Conservation (phyloP, 1,284 basidiomycete species). For the Thecaphora thlaspeos region DNA sequence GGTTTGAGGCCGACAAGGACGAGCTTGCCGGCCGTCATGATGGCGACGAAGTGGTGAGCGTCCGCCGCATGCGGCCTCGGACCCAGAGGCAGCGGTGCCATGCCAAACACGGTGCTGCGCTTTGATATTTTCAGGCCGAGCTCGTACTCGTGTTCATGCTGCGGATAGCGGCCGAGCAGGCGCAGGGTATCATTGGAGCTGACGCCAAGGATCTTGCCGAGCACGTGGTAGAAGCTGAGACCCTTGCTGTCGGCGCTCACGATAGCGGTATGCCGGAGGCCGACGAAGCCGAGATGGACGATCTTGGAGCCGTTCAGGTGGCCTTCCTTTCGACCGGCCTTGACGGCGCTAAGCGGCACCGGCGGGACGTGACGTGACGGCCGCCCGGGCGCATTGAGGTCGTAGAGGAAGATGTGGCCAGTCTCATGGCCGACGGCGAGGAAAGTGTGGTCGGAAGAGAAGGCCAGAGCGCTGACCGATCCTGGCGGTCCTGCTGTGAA, state of each 20-base stretch:
- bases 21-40: constrained; percentile 85
- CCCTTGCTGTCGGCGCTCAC: constrained; percentile 88
- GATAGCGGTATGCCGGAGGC: constrained; percentile 86
- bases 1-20: constrained; percentile 92
- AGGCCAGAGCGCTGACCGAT: constrained; percentile 81
- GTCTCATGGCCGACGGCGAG: constrained; percentile 82
- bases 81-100: constrained; percentile 81
- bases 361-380: constrained; percentile 71
- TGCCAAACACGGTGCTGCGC: constrained; percentile 68
- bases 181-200: constrained; percentile 92
- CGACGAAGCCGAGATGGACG: constrained; percentile 83
- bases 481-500: constrained; percentile 67
- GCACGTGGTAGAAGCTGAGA: constrained; percentile 88
- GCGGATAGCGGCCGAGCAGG: constrained; percentile 80
- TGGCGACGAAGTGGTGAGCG: constrained; percentile 76
- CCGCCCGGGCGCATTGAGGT: constrained; percentile 68
- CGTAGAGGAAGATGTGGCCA: constrained; percentile 84
- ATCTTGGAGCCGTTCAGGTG: constrained; percentile 85
- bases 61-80: constrained; percentile 75
- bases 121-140: constrained; percentile 16
- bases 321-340: constrained; percentile 85
- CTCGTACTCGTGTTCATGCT: constrained; percentile 26
- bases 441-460: constrained; percentile 92
- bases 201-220: constrained; percentile 92
- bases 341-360: constrained; percentile 67